Base-by-base conservation (phyloP, 2,329 filamentous ascomycete species). In the Thelonectria olida region DNA sequence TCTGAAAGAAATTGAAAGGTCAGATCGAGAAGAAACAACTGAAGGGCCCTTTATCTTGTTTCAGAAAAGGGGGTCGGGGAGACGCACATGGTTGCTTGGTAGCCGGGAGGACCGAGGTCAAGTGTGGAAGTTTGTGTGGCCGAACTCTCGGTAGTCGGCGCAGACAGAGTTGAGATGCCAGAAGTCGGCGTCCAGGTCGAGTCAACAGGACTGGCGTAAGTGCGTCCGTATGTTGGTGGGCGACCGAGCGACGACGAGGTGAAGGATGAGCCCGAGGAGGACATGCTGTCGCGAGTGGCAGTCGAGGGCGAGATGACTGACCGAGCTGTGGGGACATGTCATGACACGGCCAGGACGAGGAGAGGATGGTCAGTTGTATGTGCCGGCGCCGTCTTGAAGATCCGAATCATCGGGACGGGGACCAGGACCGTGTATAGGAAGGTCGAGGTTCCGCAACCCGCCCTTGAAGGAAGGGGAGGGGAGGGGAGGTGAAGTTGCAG, bases 31-130 rank as follows among this genome's bases (percentile, higher is more conserved):
- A 66, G 61, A 31, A 17, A 44, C 39, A 45, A 36, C 6, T n/a
- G 13, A n/a, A 23, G 27, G 17, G 9, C 23, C 48, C 41, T 51
- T 19, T 36, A 53, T 31, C 17, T 54, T 48, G 50, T 31, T 34
- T 22, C 28, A 38, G 17, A 34, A 20, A 12, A 57, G 44, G 58
- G 56, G 36, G 19, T 31, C 27, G 36, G 23, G 42, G 49, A 60
- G 22, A 66, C 70, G 60, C 79, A 85, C 82, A 85, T 84, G 69
- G 82, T 84, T 70, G 83, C 83, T 76, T 83, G 80, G 65, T 82
- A 85, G 52, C 82, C 83, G 31, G 83, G 83, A 53, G 83, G 83
- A 4, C 83, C 82, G 45, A 85, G 76, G 67, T 85, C 83, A 41
- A 84, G 77, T 34, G 82, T 75, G 74, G 55, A 82, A 74, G 64